Conservation (phyloP, 2,329 filamentous ascomycete species). For the Pleurostoma richardsiae region DNA sequence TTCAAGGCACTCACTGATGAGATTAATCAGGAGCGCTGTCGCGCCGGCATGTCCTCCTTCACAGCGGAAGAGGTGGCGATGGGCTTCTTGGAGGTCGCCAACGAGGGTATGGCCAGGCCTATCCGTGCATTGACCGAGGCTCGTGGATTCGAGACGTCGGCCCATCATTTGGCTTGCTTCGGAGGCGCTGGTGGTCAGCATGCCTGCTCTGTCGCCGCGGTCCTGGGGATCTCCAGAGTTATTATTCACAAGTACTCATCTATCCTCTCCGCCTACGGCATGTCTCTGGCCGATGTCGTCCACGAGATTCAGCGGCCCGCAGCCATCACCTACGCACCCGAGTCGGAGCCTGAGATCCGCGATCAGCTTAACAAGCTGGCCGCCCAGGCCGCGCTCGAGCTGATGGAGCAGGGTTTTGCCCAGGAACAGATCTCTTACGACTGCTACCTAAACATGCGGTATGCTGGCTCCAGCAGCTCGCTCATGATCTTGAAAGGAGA, state of each 20-base stretch:
- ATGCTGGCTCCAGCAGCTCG: constrained; percentile 34
- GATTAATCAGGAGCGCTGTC: constrained; percentile 23
- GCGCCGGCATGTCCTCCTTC: constrained; percentile 10
- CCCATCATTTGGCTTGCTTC: constrained; percentile 27
- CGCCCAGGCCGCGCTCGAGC: constrained; percentile 24
- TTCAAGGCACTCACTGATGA: constrained; percentile 26
- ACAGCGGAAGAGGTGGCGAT: constrained; percentile 40
- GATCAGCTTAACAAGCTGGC: constrained; percentile 13
- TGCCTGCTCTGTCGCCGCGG: constrained; percentile 28
- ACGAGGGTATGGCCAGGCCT: constrained; percentile 67
- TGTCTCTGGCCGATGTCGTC: constrained; percentile 30
- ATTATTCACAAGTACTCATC: constrained; percentile 27
- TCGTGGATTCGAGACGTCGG: constrained; percentile 23
- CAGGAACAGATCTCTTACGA: constrained; percentile 34
- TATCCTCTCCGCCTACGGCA: constrained; percentile 33
- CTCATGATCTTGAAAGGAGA: constrained; percentile 29
- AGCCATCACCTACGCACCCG: constrained; percentile 13
- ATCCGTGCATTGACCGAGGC: constrained; percentile 61
- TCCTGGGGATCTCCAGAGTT: constrained; percentile 27
- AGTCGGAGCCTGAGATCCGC: constrained; percentile 10
- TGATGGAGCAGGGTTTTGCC: constrained; percentile 35
- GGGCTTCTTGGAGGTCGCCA: constrained; percentile 68
- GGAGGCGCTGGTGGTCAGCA: constrained; percentile 30
- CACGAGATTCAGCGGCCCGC: constrained; percentile 24
- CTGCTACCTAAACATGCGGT: constrained; percentile 37